Evolutionary conservation across 139 green algal genomes (phyloP).

Genomic region (Asterochloris sp.): DNA sequence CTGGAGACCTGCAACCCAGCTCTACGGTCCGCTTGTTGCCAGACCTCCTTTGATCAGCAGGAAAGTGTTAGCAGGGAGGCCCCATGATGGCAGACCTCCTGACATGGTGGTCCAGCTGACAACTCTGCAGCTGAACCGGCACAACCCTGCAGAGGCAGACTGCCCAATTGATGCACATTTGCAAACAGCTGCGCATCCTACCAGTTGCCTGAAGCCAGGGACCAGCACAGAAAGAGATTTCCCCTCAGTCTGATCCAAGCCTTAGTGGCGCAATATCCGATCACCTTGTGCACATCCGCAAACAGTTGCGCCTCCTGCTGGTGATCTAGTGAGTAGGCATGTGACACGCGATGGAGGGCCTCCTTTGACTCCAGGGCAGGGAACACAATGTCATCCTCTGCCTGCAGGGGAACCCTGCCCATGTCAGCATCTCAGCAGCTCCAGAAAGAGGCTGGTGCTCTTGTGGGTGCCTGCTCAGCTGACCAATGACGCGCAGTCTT

Average conservation of each 20-base stretch:
- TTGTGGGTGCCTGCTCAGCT: too few species aligned
- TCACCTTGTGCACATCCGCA: slow-evolving; percentile 49
- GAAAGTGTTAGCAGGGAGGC: too few species aligned
- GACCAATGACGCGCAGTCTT: too few species aligned
- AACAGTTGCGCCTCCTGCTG: slow-evolving; percentile 91
- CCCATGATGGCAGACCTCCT: too few species aligned
- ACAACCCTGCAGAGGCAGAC: too few species aligned
- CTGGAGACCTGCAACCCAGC: too few species aligned
- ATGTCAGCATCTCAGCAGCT: not conserved
- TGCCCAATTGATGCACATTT: slow-evolving; percentile 45
- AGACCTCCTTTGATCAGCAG: too few species aligned
- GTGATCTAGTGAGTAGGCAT: slow-evolving; percentile 97
- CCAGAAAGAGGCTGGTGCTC: too few species aligned
- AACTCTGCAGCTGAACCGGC: too few species aligned
- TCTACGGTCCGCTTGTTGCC: too few species aligned
- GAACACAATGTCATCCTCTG: slow-evolving; percentile 98
- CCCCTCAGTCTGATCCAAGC: not conserved
- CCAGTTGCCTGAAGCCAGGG: slow-evolving; percentile 45
- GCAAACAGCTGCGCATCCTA: slow-evolving; percentile 89
- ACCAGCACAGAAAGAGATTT: not conserved
- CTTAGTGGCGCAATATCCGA: not conserved
- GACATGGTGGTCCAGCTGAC: too few species aligned
- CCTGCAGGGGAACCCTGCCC: slow-evolving; percentile 23
- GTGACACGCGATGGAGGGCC: slow-evolving; percentile 87
- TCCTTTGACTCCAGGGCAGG: slow-evolving; percentile 95